Percentiles rank a stretch among this genome's conserved stretches.
These are phyloP conservation scores for Aspergillus piperis DNA, from an alignment of 2,329 filamentous ascomycete species.

Conservation along the genomic window DNA sequence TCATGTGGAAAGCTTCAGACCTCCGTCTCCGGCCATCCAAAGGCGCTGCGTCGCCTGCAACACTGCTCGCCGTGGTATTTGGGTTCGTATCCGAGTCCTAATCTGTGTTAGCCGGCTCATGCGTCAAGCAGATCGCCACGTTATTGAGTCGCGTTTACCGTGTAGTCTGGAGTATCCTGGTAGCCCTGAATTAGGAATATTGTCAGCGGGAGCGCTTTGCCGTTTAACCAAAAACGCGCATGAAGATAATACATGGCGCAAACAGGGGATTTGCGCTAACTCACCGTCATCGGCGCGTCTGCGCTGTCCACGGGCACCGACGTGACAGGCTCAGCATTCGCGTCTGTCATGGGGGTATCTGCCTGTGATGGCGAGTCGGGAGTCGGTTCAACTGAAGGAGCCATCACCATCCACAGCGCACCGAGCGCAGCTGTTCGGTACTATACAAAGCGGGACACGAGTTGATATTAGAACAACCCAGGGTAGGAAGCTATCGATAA, in stretches of 20 bases:
- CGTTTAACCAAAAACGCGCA: background rate
- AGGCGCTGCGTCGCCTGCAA: conserved; percentile 69
- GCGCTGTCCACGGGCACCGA: conserved; percentile 39
- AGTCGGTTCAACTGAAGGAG: conserved; percentile 38
- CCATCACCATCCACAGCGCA: conserved; percentile 41
- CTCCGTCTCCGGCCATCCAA: conserved; percentile 80
- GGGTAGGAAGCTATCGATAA: background rate
- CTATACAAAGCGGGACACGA: background rate
- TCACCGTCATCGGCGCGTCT: conserved; percentile 45
- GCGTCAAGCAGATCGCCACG: background rate
- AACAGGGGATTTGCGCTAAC: conserved; percentile 17
- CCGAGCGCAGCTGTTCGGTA: conserved; percentile 23
- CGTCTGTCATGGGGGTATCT: conserved; percentile 52
- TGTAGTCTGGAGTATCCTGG: conserved; percentile 65
- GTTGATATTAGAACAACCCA: background rate
- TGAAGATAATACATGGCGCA: background rate
- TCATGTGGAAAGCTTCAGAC: conserved; percentile 83
- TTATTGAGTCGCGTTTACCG: conserved; percentile 42
- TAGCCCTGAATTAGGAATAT: conserved; percentile 41
- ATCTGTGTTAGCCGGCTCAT: conserved; percentile 8
- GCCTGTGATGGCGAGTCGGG: conserved; percentile 46
- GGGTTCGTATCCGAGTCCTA: conserved; percentile 67
- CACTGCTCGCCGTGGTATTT: conserved; percentile 76
- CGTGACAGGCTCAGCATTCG: conserved; percentile 37
- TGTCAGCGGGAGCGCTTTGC: conserved; percentile 14